Conservation (phyloP, 805 yeast species). For the Huiozyma naganishii region DNA sequence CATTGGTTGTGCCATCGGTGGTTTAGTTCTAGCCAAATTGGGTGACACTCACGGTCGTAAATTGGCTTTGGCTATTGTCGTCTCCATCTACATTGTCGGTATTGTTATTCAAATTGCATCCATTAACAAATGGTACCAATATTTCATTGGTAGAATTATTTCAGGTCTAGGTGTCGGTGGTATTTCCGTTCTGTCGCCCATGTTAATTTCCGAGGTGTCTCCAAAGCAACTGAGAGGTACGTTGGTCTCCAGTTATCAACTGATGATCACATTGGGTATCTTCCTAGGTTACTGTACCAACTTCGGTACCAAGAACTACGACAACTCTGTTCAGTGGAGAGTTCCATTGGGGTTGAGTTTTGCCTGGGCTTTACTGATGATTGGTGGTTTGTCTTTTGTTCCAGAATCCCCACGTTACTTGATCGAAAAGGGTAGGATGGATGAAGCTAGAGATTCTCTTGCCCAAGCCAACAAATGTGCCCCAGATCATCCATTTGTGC, state of each 20-base stretch:
- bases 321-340: slow-evolving; percentile 58
- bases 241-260: slow-evolving; percentile 61
- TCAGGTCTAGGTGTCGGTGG: slow-evolving; percentile 76
- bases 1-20: slow-evolving; percentile 71
- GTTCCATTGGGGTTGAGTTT: slow-evolving; percentile 54
- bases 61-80: slow-evolving; percentile 46
- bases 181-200: slow-evolving; percentile 64
- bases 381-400: slow-evolving; percentile 37
- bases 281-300: slow-evolving; percentile 69
- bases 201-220: slow-evolving; percentile 43
- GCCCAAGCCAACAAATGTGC: slow-evolving; percentile 48
- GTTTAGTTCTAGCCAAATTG: slow-evolving; percentile 43
- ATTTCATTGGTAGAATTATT: slow-evolving; percentile 55
- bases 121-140: slow-evolving; percentile 52
- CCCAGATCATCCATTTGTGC: slow-evolving; percentile 42
- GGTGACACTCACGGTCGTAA: slow-evolving; percentile 63
- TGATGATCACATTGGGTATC: slow-evolving; percentile 66
- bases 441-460: slow-evolving; percentile 51
- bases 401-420: slow-evolving; percentile 73
- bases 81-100: slow-evolving; percentile 57
- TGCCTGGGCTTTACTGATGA: slow-evolving; percentile 37
- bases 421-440: slow-evolving; percentile 43
- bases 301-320: slow-evolving; percentile 41
- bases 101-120: slow-evolving; percentile 58
- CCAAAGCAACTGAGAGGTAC: slow-evolving; percentile 52